Conservation (phyloP, 2,329 filamentous ascomycete genomes). For the Cercospora janseana region DNA sequence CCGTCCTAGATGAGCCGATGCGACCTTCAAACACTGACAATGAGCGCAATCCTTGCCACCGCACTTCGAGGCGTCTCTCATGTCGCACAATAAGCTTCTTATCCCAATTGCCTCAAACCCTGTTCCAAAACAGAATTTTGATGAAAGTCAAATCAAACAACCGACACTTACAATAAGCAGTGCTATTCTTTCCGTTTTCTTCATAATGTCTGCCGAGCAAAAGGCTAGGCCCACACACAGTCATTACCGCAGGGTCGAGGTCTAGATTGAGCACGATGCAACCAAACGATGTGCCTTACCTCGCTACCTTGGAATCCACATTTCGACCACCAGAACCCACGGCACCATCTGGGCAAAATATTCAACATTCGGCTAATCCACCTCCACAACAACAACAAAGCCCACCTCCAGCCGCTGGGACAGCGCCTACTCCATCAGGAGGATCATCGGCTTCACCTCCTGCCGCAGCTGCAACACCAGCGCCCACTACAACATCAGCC, state of each 20-base stretch:
- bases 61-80: background rate
- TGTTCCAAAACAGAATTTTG: constrained; percentile 11
- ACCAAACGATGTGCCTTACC: constrained; percentile 1
- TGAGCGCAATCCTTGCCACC: background rate
- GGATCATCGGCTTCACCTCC: background rate
- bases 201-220: constrained; percentile 1
- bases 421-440: background rate
- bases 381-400: background rate
- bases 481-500: background rate
- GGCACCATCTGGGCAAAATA: no score
- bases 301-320: background rate
- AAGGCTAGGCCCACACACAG: background rate
- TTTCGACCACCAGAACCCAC: no score
- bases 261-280: constrained; percentile 3
- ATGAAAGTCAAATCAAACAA: constrained; percentile 9
- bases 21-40: constrained; percentile 5
- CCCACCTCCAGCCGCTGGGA: background rate
- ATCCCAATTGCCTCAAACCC: constrained; percentile 10
- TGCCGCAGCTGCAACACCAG: background rate
- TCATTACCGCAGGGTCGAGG: background rate
- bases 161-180: background rate
- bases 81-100: constrained; percentile 10
- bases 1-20: background rate
- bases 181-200: background rate
- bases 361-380: background rate